These are phyloP conservation scores for Ogataea hybrid DNA, from an alignment of 1,139 yeast species.

Conservation along the genomic window DNA sequence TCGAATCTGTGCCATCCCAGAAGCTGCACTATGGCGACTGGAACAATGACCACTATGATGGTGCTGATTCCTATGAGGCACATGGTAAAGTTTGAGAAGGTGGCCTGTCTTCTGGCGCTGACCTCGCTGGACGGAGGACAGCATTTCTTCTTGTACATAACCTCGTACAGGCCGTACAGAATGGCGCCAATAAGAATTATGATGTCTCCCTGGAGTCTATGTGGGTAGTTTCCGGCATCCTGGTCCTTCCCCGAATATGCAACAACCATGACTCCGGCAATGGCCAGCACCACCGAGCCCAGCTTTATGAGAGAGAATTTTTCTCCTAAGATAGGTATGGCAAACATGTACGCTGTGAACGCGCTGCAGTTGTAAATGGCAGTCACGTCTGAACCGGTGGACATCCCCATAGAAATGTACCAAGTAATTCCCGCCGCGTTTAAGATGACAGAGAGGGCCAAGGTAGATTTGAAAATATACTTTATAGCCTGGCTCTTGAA, in stretches of 20 bases:
- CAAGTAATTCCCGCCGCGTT: conserved; percentile 81
- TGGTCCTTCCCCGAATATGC: conserved; percentile 61
- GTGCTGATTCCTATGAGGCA: conserved; percentile 62
- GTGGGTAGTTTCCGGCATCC: conserved; percentile 44
- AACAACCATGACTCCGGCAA: conserved; percentile 73
- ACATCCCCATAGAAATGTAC: conserved; percentile 80
- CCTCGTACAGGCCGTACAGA: conserved; percentile 82
- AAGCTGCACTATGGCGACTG: conserved; percentile 51
- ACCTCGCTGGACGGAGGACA: conserved; percentile 67
- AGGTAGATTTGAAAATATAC: conserved; percentile 45
- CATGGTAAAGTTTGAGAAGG: conserved; percentile 56
- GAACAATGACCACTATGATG: conserved; percentile 45
- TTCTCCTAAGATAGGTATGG: conserved; percentile 71
- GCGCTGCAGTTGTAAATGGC: conserved; percentile 92
- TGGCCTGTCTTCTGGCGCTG: conserved; percentile 55
- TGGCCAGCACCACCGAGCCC: conserved; percentile 66
- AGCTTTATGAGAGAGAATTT: conserved; percentile 63
- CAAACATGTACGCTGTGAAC: conserved; percentile 82
- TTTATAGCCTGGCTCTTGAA: conserved; percentile 44
- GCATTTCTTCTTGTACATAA: conserved; percentile 68
- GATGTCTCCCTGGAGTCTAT: conserved; percentile 67
- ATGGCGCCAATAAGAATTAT: conserved; percentile 78
- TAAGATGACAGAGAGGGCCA: conserved; percentile 53
- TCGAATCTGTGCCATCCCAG: conserved; percentile 59
- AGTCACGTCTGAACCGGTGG: conserved; percentile 84